Conservation (phyloP, 805 yeast genomes). For the Monosporozyma siamensis region DNA sequence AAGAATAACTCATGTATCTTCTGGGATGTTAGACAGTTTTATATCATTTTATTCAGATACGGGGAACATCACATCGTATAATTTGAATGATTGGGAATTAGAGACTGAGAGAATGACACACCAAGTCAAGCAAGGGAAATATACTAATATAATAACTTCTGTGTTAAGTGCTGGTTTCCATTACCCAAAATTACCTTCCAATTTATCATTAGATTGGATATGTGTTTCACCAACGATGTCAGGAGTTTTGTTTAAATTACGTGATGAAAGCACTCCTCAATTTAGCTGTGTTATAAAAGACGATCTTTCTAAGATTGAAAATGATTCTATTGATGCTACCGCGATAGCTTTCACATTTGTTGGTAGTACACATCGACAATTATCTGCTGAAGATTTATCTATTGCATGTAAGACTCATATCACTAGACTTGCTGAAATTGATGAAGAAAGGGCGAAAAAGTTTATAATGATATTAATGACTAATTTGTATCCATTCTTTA, state of each 20-base stretch:
- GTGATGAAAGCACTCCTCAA: constrained; percentile 12
- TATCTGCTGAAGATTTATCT: constrained; percentile 29
- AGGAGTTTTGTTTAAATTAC: constrained; percentile 22
- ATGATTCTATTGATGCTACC: constrained; percentile 23
- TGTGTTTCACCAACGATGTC: constrained; percentile 29
- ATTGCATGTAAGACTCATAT: constrained; percentile 28
- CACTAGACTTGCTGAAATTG: constrained; percentile 14
- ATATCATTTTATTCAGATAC: constrained; percentile 20
- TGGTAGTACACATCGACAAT: constrained; percentile 27
- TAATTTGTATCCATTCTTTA: constrained; percentile 26
- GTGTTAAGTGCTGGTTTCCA: constrained; percentile 24
- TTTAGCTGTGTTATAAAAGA: constrained; percentile 15
- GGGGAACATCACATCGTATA: constrained; percentile 18
- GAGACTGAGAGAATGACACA: constrained; percentile 19
- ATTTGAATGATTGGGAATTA: constrained; percentile 21
- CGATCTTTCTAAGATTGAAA: constrained; percentile 9
- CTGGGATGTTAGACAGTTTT: constrained; percentile 24
- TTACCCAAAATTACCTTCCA: constrained; percentile 18
- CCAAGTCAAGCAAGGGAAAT: constrained; percentile 18
- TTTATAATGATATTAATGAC: constrained; percentile 22
- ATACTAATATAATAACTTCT: constrained; percentile 23
- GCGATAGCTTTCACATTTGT: constrained; percentile 31
- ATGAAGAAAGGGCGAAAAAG: constrained; percentile 20
- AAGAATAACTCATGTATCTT: constrained; percentile 15
- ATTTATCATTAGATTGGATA: constrained; percentile 23